Base-by-base conservation (phyloP, 2,329 filamentous ascomycete species). In the Chrysosphaeria jannelii region DNA sequence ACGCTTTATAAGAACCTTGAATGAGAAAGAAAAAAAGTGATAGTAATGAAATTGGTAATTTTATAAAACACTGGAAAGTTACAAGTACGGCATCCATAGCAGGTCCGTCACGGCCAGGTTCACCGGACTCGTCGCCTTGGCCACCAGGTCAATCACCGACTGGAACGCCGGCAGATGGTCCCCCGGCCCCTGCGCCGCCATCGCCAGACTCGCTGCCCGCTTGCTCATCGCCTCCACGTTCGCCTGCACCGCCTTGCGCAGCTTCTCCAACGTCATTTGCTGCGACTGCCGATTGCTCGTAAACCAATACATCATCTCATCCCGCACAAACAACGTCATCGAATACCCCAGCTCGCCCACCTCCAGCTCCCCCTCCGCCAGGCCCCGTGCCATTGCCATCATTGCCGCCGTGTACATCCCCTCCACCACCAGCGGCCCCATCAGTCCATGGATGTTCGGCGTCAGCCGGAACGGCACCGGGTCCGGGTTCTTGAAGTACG, bases 221-320 rank as follows among this genome's bases (percentile, higher is more conserved):
- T 89, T 90, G 24, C 91, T 78, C 28, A 97, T 78, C 34, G 76
- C 58, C 28, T 91, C 78, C 33, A 69, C 76, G 43, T 97, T 97
- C 25, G 31, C 51, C 34, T 46, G 42, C 21, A 57, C 52, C 32
- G 60, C 50, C 28, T 76, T 68, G 14, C 71, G 51, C 25, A 81
- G 48, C 39, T 69, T 60, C 5, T 53, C 52, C 18, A 70, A 62
- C 20, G 55, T 58, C 34, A 69, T 51, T 10, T 43, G 41, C 13
- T 46, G 42, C 5, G 49, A 43, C 21, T 76, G 62, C 39, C 89
- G 74, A 31, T 51, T 60, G 32, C 65, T 70, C 3, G 72, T 88
- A 35, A 79, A 79, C 85, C 85, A 97, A 47, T 79, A 88, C 33
- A 81, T 79, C 59, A 97, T 88, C 46, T 99, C 85, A 37, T 99